phyloP scores from a whole-genome alignment of 352 stramenopile genomes.

The Pythium dissotocum region DNA sequence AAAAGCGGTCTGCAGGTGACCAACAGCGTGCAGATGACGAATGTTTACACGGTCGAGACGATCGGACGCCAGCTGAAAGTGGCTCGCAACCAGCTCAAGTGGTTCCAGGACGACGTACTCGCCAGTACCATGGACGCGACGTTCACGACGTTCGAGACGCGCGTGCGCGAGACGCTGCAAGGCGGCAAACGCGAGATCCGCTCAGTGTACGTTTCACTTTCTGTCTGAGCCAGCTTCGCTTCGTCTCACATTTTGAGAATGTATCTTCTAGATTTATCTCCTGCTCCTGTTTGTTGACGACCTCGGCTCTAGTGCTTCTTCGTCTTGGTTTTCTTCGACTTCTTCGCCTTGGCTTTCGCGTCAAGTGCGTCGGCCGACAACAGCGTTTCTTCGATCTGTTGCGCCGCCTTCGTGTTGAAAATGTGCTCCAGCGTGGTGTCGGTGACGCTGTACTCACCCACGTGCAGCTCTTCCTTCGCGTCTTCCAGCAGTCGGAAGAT shows the following conservation, averaged over 20 bases:
- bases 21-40: conserved; percentile 59
- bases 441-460: conserved; percentile 86
- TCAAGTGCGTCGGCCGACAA: too few species aligned
- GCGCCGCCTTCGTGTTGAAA: conserved; percentile 87
- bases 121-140: conserved; percentile 27
- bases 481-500: conserved; percentile 79
- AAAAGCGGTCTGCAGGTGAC: conserved; percentile 41
- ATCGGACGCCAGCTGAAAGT: conserved; percentile 86
- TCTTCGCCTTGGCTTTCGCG: not conserved
- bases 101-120: conserved; percentile 49
- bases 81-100: conserved; percentile 64
- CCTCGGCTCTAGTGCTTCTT: too few species aligned
- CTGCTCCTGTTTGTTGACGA: too few species aligned
- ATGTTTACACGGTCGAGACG: conserved; percentile 69
- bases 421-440: conserved; percentile 90
- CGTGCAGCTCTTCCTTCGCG: conserved; percentile 44
- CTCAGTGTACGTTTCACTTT: not conserved
- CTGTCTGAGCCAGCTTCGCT: too few species aligned
- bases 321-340: not conserved
- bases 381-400: conserved; percentile 54
- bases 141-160: conserved; percentile 40
- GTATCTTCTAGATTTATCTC: too few species aligned
- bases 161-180: conserved; percentile 27
- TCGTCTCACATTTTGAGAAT: too few species aligned
- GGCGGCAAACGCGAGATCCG: conserved; percentile 27